A percentile compares a stretch with the other conserved stretches of the same genome.
Evolutionary conservation across 805 yeast genomes (phyloP).

Genomic region (Komagataella phaffii): DNA sequence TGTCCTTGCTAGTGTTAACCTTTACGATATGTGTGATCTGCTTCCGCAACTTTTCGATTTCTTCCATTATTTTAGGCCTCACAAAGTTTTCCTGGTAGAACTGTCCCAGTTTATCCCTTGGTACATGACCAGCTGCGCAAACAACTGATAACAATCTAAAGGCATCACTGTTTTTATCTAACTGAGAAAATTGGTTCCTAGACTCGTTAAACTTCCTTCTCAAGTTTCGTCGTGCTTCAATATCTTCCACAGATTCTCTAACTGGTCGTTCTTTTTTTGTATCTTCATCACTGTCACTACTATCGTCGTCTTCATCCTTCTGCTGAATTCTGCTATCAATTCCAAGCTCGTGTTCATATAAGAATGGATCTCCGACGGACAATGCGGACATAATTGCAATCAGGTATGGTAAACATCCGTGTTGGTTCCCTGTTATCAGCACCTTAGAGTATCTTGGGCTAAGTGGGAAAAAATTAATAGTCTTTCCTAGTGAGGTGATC

Average conservation of each 20-base stretch:
- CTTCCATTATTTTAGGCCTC: slow-evolving; percentile 74
- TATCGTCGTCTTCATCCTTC: slow-evolving; percentile 6
- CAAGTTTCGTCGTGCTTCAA: slow-evolving; percentile 24
- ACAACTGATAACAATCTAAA: slow-evolving; percentile 65
- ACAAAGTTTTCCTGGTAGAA: slow-evolving; percentile 55
- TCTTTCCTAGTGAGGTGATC: slow-evolving; percentile 68
- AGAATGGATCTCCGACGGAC: slow-evolving; percentile 87
- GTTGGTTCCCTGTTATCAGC: slow-evolving; percentile 78
- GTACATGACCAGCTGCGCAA: slow-evolving; percentile 77
- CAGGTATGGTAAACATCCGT: slow-evolving; percentile 74
- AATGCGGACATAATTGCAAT: slow-evolving; percentile 85
- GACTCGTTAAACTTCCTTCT: slow-evolving; percentile 45
- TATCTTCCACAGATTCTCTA: slow-evolving; percentile 18
- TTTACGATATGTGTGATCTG: slow-evolving; percentile 72
- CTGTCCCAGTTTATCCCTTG: slow-evolving; percentile 25
- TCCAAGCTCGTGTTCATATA: slow-evolving; percentile 65
- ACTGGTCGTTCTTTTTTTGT: slow-evolving; percentile 16
- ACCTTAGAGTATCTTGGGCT: slow-evolving; percentile 91
- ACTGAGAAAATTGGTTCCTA: slow-evolving; percentile 42
- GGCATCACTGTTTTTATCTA: slow-evolving; percentile 69
- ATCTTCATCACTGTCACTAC: slow-evolving; percentile 21
- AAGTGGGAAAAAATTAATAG: slow-evolving; percentile 85
- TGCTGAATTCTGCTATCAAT: slow-evolving; percentile 10
- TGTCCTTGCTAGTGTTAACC: slow-evolving; percentile 45
- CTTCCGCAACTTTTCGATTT: slow-evolving; percentile 64